Evolutionary conservation across 805 yeast genomes (phyloP).

Genomic region (Hanseniaspora mollemarum): DNA sequence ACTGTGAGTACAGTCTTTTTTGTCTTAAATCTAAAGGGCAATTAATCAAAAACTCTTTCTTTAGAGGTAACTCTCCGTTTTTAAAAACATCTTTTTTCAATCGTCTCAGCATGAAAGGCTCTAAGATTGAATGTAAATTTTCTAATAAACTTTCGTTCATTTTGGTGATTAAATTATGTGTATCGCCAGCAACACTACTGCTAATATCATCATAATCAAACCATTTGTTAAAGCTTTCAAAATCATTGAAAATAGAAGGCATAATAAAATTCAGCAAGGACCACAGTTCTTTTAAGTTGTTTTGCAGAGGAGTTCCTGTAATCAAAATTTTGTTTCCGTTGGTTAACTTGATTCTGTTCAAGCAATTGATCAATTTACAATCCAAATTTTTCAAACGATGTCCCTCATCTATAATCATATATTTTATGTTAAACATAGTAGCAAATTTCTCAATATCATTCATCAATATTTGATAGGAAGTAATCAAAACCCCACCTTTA

Average conservation of each 20-base stretch:
- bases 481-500: slow-evolving; percentile 46
- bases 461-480: slow-evolving; percentile 73
- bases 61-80: slow-evolving; percentile 60
- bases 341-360: slow-evolving; percentile 43
- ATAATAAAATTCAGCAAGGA: slow-evolving; percentile 77
- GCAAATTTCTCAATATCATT: slow-evolving; percentile 51
- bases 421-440: slow-evolving; percentile 51
- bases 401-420: slow-evolving; percentile 87
- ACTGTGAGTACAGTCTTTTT: slow-evolving; percentile 41
- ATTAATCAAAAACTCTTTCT: slow-evolving; percentile 77
- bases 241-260: slow-evolving; percentile 86
- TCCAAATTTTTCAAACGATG: slow-evolving; percentile 81
- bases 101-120: slow-evolving; percentile 78
- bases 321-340: slow-evolving; percentile 64
- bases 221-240: slow-evolving; percentile 86
- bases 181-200: slow-evolving; percentile 21
- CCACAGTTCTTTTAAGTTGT: slow-evolving; percentile 84
- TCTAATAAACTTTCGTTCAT: slow-evolving; percentile 52
- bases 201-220: slow-evolving; percentile 62
- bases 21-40: slow-evolving; percentile 57
- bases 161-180: slow-evolving; percentile 26
- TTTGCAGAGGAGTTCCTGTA: slow-evolving; percentile 96
- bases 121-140: slow-evolving; percentile 73
- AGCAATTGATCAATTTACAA: slow-evolving; percentile 58
- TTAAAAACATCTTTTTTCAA: slow-evolving; percentile 59